Evolutionary conservation across 1,284 basidiomycete genomes (phyloP).

Genomic region (Ustilago sp.): DNA sequence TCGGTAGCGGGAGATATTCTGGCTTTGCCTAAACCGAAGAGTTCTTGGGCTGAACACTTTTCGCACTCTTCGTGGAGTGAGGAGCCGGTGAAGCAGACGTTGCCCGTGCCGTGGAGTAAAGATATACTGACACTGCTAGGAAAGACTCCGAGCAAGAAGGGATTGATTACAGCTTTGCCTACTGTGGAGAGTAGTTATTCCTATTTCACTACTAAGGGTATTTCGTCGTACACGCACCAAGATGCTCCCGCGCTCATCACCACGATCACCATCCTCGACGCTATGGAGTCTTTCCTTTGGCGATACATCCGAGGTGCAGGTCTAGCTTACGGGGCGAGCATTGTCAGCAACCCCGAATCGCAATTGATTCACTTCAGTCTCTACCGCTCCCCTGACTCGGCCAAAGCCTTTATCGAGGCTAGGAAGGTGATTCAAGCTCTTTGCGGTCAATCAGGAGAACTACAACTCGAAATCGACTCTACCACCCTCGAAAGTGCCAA

Average conservation of each 20-base stretch:
- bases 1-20: constrained; percentile 88
- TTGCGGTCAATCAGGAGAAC: constrained; percentile 36
- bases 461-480: constrained; percentile 76
- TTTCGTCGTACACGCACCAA: constrained; percentile 73
- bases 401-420: constrained; percentile 85
- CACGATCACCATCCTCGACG: constrained; percentile 89
- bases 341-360: constrained; percentile 82
- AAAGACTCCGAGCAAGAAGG: constrained; percentile 77
- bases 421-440: constrained; percentile 71
- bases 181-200: constrained; percentile 95
- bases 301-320: constrained; percentile 66
- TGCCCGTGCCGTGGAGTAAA: constrained; percentile 78
- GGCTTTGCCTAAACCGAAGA: constrained; percentile 78
- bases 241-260: constrained; percentile 87
- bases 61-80: constrained; percentile 15
- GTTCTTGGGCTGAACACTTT: constrained; percentile 37
- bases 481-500: constrained; percentile 91
- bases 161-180: constrained; percentile 85
- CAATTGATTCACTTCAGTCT: constrained; percentile 84
- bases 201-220: constrained; percentile 81
- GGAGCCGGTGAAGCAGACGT: constrained; percentile 70
- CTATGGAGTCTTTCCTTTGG: constrained; percentile 95
- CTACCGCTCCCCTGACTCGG: constrained; percentile 82
- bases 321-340: constrained; percentile 86
- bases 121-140: constrained; percentile 83